Conservation (phyloP, 148 eudicot species). For the Fagopyrum homotropicum region DNA sequence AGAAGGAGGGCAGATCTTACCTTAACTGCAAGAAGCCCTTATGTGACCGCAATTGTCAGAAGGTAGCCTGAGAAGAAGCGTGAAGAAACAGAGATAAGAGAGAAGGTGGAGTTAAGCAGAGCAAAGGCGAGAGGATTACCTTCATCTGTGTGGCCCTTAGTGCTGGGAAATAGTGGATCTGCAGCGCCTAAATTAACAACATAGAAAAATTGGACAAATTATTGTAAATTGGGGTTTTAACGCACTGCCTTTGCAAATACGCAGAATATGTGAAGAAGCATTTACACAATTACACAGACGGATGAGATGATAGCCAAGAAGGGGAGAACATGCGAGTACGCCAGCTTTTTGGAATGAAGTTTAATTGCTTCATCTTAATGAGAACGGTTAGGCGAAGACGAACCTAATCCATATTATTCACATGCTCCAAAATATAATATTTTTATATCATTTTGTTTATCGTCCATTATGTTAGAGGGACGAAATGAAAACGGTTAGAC, state of each 20-base stretch:
- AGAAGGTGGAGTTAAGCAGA: background rate
- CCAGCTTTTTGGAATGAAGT: too few species aligned
- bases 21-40: background rate
- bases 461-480: too few species aligned
- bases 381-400: too few species aligned
- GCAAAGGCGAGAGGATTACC: conserved; percentile 8
- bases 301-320: too few species aligned
- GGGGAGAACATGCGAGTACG: too few species aligned
- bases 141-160: conserved; percentile 10
- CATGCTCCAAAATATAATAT: too few species aligned
- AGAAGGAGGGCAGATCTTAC: background rate
- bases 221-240: background rate
- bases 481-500: too few species aligned
- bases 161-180: conserved; percentile 2
- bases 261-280: background rate
- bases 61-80: background rate
- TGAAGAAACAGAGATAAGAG: background rate
- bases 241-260: background rate
- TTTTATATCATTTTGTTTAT: too few species aligned
- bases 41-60: background rate
- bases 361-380: too few species aligned
- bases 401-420: too few species aligned
- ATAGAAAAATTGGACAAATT: background rate
- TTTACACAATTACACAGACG: too few species aligned
- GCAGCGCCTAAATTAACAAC: background rate